Evolutionary conservation across 257 asterid species (phyloP).

Genomic region (Solanum paucissectum): DNA sequence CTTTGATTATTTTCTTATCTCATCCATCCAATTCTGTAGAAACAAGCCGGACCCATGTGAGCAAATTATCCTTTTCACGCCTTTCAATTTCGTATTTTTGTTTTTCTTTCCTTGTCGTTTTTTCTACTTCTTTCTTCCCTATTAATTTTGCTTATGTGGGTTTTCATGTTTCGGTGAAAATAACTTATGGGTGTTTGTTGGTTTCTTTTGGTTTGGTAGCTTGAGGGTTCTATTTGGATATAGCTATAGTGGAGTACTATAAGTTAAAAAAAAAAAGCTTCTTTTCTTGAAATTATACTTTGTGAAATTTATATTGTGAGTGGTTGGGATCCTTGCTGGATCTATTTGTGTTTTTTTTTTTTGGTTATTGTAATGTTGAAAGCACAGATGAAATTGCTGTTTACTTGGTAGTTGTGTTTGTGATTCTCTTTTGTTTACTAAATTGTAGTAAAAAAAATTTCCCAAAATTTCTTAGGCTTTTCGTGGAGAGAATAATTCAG

Average conservation of each 20-base stretch:
- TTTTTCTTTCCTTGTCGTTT: background rate
- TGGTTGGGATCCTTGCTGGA: constrained; percentile 83
- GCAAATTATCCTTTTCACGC: background rate
- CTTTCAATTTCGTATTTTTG: background rate
- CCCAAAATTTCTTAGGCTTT: constrained; percentile 45
- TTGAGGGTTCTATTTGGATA: background rate
- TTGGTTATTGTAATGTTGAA: constrained; percentile 11
- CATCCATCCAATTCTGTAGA: background rate
- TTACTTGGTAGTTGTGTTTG: constrained; percentile 39
- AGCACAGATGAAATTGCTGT: constrained; percentile 5
- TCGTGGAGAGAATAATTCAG: constrained; percentile 24
- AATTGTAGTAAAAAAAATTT: no score
- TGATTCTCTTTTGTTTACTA: constrained; percentile 22
- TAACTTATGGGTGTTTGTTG: background rate
- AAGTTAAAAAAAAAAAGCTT: background rate
- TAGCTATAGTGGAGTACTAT: background rate
- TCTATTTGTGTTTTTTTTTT: constrained; percentile 23
- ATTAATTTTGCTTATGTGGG: background rate
- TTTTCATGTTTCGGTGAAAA: background rate
- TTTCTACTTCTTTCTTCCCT: background rate
- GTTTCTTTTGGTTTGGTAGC: background rate
- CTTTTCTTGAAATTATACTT: constrained; percentile 11
- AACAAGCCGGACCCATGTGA: background rate
- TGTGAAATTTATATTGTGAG: constrained; percentile 1
- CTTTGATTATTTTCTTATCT: background rate